Evolutionary conservation across 768 basidiomycete genomes (phyloP).

Genomic region (Naematelia encephala): DNA sequence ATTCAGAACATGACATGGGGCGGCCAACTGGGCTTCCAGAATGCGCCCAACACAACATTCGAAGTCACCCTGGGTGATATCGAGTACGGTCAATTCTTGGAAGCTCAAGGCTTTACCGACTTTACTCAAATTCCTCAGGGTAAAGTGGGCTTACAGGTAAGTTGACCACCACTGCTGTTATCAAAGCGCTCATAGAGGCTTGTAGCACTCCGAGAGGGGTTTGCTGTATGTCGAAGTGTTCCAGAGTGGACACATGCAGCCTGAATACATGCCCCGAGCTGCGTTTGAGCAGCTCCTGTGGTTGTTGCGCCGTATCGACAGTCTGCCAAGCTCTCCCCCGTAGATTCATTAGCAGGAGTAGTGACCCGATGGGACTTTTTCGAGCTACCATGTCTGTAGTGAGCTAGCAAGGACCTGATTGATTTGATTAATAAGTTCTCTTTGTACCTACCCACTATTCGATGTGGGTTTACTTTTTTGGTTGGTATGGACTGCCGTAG

Average conservation of each 20-base stretch:
- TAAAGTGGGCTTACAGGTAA: constrained; percentile 1
- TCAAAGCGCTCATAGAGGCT: too few species aligned
- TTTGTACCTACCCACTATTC: too few species aligned
- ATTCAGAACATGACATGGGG: constrained; percentile 11
- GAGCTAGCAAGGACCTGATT: too few species aligned
- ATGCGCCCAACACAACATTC: constrained; percentile 3
- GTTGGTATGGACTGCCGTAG: too few species aligned
- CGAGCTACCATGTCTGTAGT: too few species aligned
- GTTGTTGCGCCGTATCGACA: background rate
- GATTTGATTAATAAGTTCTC: too few species aligned
- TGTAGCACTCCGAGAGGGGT: background rate
- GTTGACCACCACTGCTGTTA: background rate
- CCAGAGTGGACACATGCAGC: constrained; percentile 1
- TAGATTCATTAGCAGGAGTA: too few species aligned
- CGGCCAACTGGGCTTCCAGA: constrained; percentile 9
- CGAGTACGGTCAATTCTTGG: background rate
- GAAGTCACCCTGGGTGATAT: background rate
- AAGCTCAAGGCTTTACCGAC: background rate
- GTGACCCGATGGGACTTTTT: too few species aligned
- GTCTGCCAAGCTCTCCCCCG: too few species aligned
- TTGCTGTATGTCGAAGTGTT: constrained; percentile 1
- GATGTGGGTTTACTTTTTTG: too few species aligned
- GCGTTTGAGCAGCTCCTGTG: background rate
- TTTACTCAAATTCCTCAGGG: background rate
- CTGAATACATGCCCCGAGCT: background rate